Evolutionary conservation across 768 basidiomycete species (phyloP).

Genomic region (Scleroderma citrinum): DNA sequence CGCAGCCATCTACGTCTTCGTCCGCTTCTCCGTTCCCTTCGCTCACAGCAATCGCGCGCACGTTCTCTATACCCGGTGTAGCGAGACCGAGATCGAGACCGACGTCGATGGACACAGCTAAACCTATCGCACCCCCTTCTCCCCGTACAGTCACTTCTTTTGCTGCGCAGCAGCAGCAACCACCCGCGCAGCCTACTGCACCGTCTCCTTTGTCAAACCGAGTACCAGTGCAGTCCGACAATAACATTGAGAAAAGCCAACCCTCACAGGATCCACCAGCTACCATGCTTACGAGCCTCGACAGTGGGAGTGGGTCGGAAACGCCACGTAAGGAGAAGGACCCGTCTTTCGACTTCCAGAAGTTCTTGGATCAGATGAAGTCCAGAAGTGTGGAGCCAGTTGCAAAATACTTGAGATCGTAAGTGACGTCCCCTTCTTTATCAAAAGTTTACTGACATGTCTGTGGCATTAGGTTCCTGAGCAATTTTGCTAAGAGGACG

Average conservation of each 20-base stretch:
- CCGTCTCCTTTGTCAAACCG: slow-evolving; percentile 5
- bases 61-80: slow-evolving; percentile 51
- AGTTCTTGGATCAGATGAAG: slow-evolving; percentile 94
- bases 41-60: slow-evolving; percentile 60
- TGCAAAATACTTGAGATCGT: slow-evolving; percentile 94
- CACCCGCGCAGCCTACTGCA: slow-evolving; percentile 4
- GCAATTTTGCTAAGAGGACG: slow-evolving; percentile 87
- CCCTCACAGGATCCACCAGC: slow-evolving; percentile 16
- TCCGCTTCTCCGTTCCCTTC: slow-evolving; percentile 47
- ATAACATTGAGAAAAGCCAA: not conserved
- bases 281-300: slow-evolving; percentile 18
- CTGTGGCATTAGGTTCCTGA: slow-evolving; percentile 69
- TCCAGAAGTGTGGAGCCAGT: slow-evolving; percentile 82
- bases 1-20: slow-evolving; percentile 7
- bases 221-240: slow-evolving; percentile 5
- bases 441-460: not conserved
- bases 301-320: slow-evolving; percentile 18
- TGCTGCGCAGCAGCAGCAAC: slow-evolving; percentile 42
- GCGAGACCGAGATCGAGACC: slow-evolving; percentile 41
- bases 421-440: slow-evolving; percentile 28
- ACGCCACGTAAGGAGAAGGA: slow-evolving; percentile 33
- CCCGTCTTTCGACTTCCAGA: slow-evolving; percentile 84
- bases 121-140: slow-evolving; percentile 53
- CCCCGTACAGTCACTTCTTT: slow-evolving; percentile 55
- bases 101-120: slow-evolving; percentile 54